Evolutionary conservation across 2,329 filamentous ascomycete species (phyloP), one percentile per base, ranked within the genome.

Genomic region (Xylaria hypoxylon): DNA sequence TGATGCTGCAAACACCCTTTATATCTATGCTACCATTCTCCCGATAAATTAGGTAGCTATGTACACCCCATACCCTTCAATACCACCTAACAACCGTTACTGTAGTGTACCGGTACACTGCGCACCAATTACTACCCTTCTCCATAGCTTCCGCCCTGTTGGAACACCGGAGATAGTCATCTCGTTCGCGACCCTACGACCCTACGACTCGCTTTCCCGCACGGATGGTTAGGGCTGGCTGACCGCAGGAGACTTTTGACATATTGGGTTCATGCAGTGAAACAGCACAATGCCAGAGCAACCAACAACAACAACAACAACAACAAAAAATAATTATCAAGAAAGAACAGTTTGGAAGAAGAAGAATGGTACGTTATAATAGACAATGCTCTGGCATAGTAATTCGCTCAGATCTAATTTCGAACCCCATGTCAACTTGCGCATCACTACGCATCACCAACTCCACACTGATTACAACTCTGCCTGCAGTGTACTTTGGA

Each of bases 401-500:
- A 51, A 40, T 8, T 40, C 57, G 24, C 50, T 33, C 44, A n/a
- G 15, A 47, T 28, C 45, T 44, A n/a, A 17, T 28, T 31, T 28
- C 19, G 40, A 50, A 42, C 19, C 59, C 33, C 28, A 26, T 48
- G 28, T n/a, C 31, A 19, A 26, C 8, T 17, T 48, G 35, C 45
- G 11, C 24, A n/a, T 52, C 17, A 22, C 5, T 48, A 26, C 45
- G 11, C 24, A n/a, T 52, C 17, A 22, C 5, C 47, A 61, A 48
- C 50, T 65, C 62, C 65, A 65, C 57, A 31, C 44, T 10, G 6
- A 58, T 50, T 60, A 45, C 45, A 17, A 63, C 64, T 59, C 53
- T 68, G 67, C 63, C 53, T 68, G 67, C 63, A 67, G 2, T 59
- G 63, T n/a, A 53, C 59, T 57, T 67, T 55, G 6, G n/a, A 56